phyloP scores from a whole-genome alignment of 306 rosid genomes.

The Fagus sylvatica region DNA sequence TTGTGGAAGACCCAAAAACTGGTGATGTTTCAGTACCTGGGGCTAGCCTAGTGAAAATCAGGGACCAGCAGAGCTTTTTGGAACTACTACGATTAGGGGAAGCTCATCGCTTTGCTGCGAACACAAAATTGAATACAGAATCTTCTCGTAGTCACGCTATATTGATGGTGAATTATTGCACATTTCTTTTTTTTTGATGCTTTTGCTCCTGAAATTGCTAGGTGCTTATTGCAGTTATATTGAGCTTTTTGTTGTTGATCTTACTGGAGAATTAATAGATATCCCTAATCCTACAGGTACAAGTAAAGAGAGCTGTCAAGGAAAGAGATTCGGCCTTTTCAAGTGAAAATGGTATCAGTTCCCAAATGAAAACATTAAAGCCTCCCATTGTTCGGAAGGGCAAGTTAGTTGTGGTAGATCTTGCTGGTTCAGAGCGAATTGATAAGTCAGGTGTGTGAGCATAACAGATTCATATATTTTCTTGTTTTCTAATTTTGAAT shows the following conservation, averaged over 20 bases:
- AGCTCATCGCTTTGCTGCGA: constrained; percentile 96
- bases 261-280: constrained; percentile 27
- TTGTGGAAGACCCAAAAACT: constrained; percentile 92
- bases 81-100: constrained; percentile 90
- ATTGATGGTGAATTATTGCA: constrained; percentile 66
- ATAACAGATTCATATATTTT: background rate
- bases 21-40: constrained; percentile 98
- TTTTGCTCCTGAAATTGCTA: constrained; percentile 29
- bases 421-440: constrained; percentile 98
- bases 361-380: constrained; percentile 69
- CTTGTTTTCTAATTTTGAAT: background rate
- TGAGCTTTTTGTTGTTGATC: constrained; percentile 17
- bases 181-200: constrained; percentile 21
- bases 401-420: constrained; percentile 92
- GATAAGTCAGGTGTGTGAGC: constrained; percentile 83
- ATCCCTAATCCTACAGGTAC: constrained; percentile 57
- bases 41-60: constrained; percentile 78
- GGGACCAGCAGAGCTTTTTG: constrained; percentile 82
- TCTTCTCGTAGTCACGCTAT: constrained; percentile 99
- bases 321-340: constrained; percentile 71
- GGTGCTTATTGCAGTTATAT: constrained; percentile 19
- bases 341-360: constrained; percentile 62
- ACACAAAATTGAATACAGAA: constrained; percentile 92
- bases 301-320: constrained; percentile 71
- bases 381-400: constrained; percentile 83